These are phyloP conservation scores for Tetrapisispora iriomotensis DNA, from an alignment of 805 yeast species.

Conservation along the genomic window DNA sequence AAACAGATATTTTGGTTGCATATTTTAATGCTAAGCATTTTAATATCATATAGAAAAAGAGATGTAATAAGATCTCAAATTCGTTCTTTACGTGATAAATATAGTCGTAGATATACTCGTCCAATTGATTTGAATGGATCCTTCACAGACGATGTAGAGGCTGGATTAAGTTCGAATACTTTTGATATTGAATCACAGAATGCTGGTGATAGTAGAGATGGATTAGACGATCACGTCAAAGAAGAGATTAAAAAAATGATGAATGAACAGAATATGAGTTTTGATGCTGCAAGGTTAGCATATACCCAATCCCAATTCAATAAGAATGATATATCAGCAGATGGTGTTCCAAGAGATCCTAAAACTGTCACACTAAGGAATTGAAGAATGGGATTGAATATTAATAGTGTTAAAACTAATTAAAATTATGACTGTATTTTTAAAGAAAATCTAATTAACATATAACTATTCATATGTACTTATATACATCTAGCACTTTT, in stretches of 20 bases:
- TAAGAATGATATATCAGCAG: constrained; percentile 46
- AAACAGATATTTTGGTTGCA: background rate
- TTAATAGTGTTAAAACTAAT: too few relatives aligned
- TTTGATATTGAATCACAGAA: constrained; percentile 45
- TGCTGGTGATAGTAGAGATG: constrained; percentile 47
- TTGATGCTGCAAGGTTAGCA: constrained; percentile 60
- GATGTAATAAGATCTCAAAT: background rate
- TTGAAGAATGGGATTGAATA: too few relatives aligned
- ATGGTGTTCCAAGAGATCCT: constrained; percentile 63
- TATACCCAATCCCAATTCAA: constrained; percentile 40
- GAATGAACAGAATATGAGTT: constrained; percentile 40
- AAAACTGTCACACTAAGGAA: constrained; percentile 41
- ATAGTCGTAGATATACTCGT: constrained; percentile 18
- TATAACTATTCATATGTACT: background rate
- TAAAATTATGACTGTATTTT: too few relatives aligned
- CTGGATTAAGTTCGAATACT: constrained; percentile 48
- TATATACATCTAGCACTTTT: background rate
- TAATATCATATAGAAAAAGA: constrained; percentile 1
- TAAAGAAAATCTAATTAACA: background rate
- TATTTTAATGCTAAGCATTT: background rate
- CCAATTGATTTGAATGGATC: constrained; percentile 20
- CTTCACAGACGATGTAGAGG: constrained; percentile 41
- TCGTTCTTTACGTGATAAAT: background rate
- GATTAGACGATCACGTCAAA: constrained; percentile 49
- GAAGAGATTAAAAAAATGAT: constrained; percentile 42